Base-by-base conservation (phyloP, 352 stramenopile genomes). In the Phytophthora meadii region DNA sequence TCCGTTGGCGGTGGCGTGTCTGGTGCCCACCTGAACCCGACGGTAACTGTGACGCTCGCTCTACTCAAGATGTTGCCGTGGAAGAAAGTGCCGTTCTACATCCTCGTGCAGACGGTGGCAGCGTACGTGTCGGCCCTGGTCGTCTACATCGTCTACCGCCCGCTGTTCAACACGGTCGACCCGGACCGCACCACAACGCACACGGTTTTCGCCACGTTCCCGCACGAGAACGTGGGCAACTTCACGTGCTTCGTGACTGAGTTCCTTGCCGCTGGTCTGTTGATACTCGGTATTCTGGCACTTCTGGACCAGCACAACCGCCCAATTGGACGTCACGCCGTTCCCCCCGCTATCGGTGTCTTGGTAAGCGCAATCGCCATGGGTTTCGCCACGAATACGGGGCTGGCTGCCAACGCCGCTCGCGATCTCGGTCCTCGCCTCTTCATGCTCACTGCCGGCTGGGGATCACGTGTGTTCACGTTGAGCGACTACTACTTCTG, bases 321-420 rank as follows among this genome's bases (percentile, higher is more conserved):
- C 42, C 77, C 83, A 39, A 83, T 84, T 3, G 73, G 84, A 36
- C 83, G 81, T 34, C 79, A 84, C 46, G 87, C 84, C 53, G 87
- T 88, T 63, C 84, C 84, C 8, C 74, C 88, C 8, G 82, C 88
- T 19, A 91, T 93, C 44, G 84, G 84, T 2, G 61, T 93, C 32
- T 75, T 91, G n/a, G 73, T 93, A 32, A 79, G 77, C 15, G 81
- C 81, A n/a, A 92, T 92, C 51, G 84, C 84, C 10, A 79, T 92
- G 40, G 89, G 78, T 6, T 93, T 93, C 48, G 84, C 77, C 15
- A 90, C 88, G 77, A 92, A 93, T 79, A 93, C 84, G 36, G 84
- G 84, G 9, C 89, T 91, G 44, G 81, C 84, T n/a, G 66, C 88
- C 50, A 93, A 93, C 60, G 82, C 75, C 9, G 82, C 82, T 12